These are phyloP conservation scores for Penicillium steckii DNA, from an alignment of 495 filamentous ascomycete genomes.

Conservation along the genomic window DNA sequence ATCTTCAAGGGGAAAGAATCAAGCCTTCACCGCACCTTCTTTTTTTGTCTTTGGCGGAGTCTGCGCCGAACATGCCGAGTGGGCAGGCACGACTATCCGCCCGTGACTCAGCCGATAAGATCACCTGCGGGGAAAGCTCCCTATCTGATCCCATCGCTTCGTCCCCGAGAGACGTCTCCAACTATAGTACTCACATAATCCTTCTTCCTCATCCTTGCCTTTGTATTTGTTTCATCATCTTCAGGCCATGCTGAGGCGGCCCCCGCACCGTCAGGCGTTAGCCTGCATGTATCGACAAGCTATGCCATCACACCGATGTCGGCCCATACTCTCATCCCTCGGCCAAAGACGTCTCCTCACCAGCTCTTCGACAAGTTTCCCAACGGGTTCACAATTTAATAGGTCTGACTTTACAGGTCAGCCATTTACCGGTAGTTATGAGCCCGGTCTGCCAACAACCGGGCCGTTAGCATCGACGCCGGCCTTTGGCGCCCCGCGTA, in stretches of 20 bases:
- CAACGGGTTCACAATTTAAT: conserved; percentile 52
- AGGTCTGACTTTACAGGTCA: conserved; percentile 64
- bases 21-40: background rate
- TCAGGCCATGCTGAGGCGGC: conserved; percentile 23
- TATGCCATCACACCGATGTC: conserved; percentile 16
- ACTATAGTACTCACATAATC: background rate
- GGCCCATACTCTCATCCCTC: conserved; percentile 5
- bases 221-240: background rate
- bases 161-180: conserved; percentile 1
- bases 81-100: background rate
- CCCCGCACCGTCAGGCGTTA: conserved; percentile 18
- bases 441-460: conserved; percentile 60
- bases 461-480: conserved; percentile 58
- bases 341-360: conserved; percentile 21
- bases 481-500: conserved; percentile 61
- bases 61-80: background rate
- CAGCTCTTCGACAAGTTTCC: conserved; percentile 33
- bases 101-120: conserved; percentile 32
- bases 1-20: too few relatives aligned
- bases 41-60: background rate
- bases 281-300: conserved; percentile 12
- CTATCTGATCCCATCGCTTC: conserved; percentile 17
- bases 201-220: background rate
- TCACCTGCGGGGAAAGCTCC: conserved; percentile 31
- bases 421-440: conserved; percentile 74